Conservation (phyloP, 2,329 filamentous ascomycete genomes). For the Gnomoniopsis sp. region DNA sequence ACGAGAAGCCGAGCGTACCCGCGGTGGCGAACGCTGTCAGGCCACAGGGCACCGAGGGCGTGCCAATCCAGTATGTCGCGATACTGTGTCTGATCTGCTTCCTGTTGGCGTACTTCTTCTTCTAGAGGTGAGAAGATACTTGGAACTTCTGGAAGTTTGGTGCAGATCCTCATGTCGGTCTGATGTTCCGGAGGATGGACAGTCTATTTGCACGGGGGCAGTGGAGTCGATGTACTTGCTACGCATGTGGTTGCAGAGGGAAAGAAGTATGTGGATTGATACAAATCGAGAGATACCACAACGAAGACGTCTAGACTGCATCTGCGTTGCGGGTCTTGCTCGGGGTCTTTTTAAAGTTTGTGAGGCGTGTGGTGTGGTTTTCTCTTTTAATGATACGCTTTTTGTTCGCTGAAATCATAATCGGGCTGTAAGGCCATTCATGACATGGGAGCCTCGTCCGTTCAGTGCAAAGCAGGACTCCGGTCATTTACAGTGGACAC, state of each 20-base stretch:
- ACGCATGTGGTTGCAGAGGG: background rate
- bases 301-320: background rate
- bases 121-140: slow-evolving; percentile 48
- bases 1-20: slow-evolving; percentile 32
- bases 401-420: too few relatives aligned
- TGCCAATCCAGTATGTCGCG: slow-evolving; percentile 82
- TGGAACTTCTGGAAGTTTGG: background rate
- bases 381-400: too few relatives aligned
- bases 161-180: background rate
- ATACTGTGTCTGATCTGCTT: slow-evolving; percentile 85
- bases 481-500: too few relatives aligned
- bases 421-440: too few relatives aligned
- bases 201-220: background rate
- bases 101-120: slow-evolving; percentile 92
- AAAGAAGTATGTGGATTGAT: background rate
- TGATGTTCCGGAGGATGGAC: background rate
- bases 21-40: slow-evolving; percentile 47
- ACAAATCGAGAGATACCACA: background rate
- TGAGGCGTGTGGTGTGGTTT: too few relatives aligned
- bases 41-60: slow-evolving; percentile 64
- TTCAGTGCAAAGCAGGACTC: too few relatives aligned
- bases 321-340: too few relatives aligned
- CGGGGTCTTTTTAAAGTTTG: too few relatives aligned
- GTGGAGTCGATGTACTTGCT: background rate
- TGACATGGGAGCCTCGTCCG: too few relatives aligned